These are phyloP conservation scores for Symbiodinium natans DNA, from an alignment of 73 alveolate genomes.

Conservation along the genomic window DNA sequence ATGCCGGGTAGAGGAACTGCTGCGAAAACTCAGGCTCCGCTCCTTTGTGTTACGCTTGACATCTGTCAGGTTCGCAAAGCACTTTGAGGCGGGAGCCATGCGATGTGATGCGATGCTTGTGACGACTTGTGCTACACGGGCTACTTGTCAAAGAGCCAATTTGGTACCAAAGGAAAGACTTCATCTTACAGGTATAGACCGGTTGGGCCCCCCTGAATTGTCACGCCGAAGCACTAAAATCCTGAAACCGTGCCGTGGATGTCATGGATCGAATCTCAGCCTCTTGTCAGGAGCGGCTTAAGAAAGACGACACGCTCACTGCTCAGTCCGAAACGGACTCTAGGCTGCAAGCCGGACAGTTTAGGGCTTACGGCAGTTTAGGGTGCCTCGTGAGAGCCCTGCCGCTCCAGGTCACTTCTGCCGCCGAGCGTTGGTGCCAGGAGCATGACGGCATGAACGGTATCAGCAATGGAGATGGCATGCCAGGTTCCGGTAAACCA, in stretches of 20 bases:
- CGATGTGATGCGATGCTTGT: too few species aligned
- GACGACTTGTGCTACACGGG: too few species aligned
- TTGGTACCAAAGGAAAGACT: too few species aligned
- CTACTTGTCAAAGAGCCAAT: too few species aligned
- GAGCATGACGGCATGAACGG: neutral
- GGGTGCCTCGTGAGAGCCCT: neutral
- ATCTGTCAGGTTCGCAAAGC: neutral
- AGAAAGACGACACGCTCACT: conserved; percentile 7
- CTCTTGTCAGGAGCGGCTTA: conserved; percentile 21
- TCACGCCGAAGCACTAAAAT: too few species aligned
- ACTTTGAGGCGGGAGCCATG: neutral
- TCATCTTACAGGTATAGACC: too few species aligned
- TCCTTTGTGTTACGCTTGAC: too few species aligned
- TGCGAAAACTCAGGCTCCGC: too few species aligned
- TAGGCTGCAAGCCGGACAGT: neutral
- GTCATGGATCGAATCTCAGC: neutral
- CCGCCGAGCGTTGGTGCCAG: conserved; percentile 47
- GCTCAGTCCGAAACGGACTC: conserved; percentile 27
- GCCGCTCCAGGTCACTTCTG: conserved; percentile 12
- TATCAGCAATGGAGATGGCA: neutral
- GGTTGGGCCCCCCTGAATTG: too few species aligned
- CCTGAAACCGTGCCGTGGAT: too few species aligned
- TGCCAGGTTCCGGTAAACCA: neutral
- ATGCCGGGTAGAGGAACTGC: too few species aligned
- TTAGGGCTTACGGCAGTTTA: neutral